Base-by-base conservation (phyloP, 768 basidiomycete species). In the Calocybe cyanea region DNA sequence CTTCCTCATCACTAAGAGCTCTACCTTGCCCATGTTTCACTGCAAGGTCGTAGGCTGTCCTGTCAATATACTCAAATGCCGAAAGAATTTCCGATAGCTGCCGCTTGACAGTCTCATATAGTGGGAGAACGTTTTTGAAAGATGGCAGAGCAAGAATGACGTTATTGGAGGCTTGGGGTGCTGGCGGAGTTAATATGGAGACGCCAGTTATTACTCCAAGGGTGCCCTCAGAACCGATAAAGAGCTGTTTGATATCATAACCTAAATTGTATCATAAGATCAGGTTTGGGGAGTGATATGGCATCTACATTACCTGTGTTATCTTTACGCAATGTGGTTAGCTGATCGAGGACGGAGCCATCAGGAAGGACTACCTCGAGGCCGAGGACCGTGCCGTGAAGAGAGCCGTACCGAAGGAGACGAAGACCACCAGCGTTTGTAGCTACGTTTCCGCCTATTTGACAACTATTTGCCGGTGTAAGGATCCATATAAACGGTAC, bases 341-440 rank as follows among this genome's bases (percentile, higher is more conserved):
- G 69, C 52, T 90, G 85, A 58, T 95, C 84, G 49, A 97, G 77
- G 41, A 99, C 76, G 19, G 90, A 91, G 20, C 92, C 95, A 57
- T 98, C 92, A 2, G 96, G 89, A 15, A 98, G 72, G 8, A 98
- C 96, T 17, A 94, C 92, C 63, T 99, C 96, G 11, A 99, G 73
- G 15, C 96, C 96, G 2, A 99, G 78, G 2, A 98, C 95, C 10
- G 85, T 85, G 15, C 96, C 96, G 59, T 95, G 96, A 4, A 99
- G 72, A 31, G 91, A 92, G 37, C 96, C 96, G 58, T 98, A 99
- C 18, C 96, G 81, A 33, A 99, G 68, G 18, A 99, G 76, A 1
- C 96, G 81, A 7, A 99, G 76, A n/a, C 96, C 96, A 15, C 96
- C 96, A 20, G 96, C 96, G 59, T 99, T 99, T 4, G 96, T 98